phyloP scores from a whole-genome alignment of 2,329 filamentous ascomycete genomes.

The Alternaria arborescens region DNA sequence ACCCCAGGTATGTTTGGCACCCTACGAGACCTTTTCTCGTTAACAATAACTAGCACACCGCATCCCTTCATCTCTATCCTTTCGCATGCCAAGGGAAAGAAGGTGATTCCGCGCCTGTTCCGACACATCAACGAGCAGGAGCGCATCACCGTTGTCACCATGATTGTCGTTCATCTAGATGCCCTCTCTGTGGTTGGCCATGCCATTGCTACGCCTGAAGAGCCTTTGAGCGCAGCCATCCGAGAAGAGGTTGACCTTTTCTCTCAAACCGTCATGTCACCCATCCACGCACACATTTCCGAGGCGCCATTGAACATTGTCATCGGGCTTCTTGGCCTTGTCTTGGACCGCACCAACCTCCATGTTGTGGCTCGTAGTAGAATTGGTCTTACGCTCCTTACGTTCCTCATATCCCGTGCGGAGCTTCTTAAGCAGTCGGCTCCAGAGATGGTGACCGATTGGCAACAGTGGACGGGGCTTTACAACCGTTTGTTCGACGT shows the following conservation, averaged over 20 bases:
- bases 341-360: slow-evolving; percentile 82
- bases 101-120: slow-evolving; percentile 93
- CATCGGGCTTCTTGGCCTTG: slow-evolving; percentile 84
- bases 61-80: slow-evolving; percentile 98
- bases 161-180: slow-evolving; percentile 94
- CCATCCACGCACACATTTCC: slow-evolving; percentile 87
- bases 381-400: slow-evolving; percentile 88
- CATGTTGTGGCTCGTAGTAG: slow-evolving; percentile 85
- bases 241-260: slow-evolving; percentile 95
- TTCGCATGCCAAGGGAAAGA: slow-evolving; percentile 95
- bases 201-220: slow-evolving; percentile 76
- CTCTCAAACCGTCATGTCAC: slow-evolving; percentile 85
- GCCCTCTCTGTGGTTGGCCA: slow-evolving; percentile 87
- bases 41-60: slow-evolving; percentile 58
- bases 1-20: slow-evolving; percentile 54
- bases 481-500: slow-evolving; percentile 89
- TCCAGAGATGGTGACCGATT: slow-evolving; percentile 69
- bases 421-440: slow-evolving; percentile 89
- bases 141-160: slow-evolving; percentile 91
- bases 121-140: slow-evolving; percentile 91
- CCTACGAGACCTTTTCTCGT: slow-evolving; percentile 3
- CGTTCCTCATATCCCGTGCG: slow-evolving; percentile 91
- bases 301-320: slow-evolving; percentile 92
- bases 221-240: slow-evolving; percentile 72
- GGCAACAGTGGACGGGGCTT: slow-evolving; percentile 80